Evolutionary conservation across 2,329 filamentous ascomycete genomes (phyloP), one percentile per base, ranked within the genome.

Genomic region (Penicillium sp.): DNA sequence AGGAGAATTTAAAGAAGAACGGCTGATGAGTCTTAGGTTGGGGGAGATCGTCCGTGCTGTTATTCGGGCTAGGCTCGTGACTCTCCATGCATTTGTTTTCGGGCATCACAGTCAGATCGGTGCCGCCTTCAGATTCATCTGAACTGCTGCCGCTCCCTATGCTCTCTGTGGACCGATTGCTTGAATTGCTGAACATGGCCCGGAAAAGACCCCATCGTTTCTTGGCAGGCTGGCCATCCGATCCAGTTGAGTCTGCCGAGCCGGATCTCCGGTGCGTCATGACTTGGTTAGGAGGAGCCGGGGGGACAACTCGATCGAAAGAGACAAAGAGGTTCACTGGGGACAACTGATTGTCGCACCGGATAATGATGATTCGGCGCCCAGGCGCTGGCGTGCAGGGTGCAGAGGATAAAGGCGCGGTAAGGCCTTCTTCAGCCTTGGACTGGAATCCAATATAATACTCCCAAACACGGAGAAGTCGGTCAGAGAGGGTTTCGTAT

Each of bases 301-400:
- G 62, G 43, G 74, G 65, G 20, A 79, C 67, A 24, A 82, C 73
- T n/a, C 79, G 79, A 52, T 85, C 82, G 54, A 85, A 84, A 0
- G 80, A 80, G 37, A 84, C 71, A 56, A 84, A 83, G 13, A 81
- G 70, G 44, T 74, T 63, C 29, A 60, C 70, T 40, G 76, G 73
- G 27, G 75, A 71, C 38, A 78, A 62, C 47, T 77, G 75, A 53
- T 77, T 80, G 64, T 95, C 89, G 53, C 87, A 90, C 47, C 89
- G 84, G 55, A 95, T 86, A 58, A 96, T 95, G 68, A 95, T 81
- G 50, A 96, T 87, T 51, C 87, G 80, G 60, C 91, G 87, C 38
- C 87, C 86, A 1, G 90, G 88, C 2, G 89, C 88, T 5, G 90
- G 90, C 47, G 85, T 84, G 59, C 85, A 89, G n/a, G 90, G 87